Percentiles rank a stretch among this genome's conserved stretches.
These are phyloP conservation scores for Amesomyces nigricolor DNA, from an alignment of 2,329 filamentous ascomycete species.

Conservation along the genomic window DNA sequence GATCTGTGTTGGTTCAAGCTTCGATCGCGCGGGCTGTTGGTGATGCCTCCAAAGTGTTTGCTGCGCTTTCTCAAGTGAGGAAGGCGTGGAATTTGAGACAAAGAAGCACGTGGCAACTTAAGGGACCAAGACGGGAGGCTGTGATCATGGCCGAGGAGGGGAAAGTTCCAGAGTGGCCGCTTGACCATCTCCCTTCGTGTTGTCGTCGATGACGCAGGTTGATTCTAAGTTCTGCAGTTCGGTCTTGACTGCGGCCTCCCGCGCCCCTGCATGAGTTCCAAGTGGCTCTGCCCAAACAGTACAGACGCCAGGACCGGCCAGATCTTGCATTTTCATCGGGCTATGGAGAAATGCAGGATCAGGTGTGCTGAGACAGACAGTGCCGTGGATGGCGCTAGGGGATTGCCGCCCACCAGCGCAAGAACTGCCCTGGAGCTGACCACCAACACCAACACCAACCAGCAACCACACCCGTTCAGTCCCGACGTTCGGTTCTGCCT, in stretches of 20 bases:
- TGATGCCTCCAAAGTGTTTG: too few relatives aligned
- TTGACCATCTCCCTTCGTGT: too few relatives aligned
- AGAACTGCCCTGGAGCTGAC: neutral
- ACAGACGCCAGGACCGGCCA: neutral
- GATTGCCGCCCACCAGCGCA: neutral
- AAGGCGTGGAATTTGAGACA: too few relatives aligned
- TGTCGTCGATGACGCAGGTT: too few relatives aligned
- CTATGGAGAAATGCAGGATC: neutral
- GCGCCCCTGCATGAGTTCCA: neutral
- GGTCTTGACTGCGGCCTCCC: neutral
- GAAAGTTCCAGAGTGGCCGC: too few relatives aligned
- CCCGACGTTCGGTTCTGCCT: constrained; percentile 3
- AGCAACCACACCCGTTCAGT: neutral
- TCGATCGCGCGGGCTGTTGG: too few relatives aligned
- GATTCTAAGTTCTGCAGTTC: too few relatives aligned
- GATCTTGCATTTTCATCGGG: neutral
- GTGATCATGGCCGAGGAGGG: too few relatives aligned
- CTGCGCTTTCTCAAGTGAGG: too few relatives aligned
- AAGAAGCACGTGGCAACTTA: too few relatives aligned
- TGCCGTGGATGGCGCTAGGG: neutral
- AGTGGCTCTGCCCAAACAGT: neutral
- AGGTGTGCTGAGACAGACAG: neutral
- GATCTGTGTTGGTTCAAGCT: too few relatives aligned
- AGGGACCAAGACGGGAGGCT: too few relatives aligned
- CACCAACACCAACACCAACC: neutral